phyloP scores from a whole-genome alignment of 2,329 filamentous ascomycete genomes.

The Fusarium verrucosum region DNA sequence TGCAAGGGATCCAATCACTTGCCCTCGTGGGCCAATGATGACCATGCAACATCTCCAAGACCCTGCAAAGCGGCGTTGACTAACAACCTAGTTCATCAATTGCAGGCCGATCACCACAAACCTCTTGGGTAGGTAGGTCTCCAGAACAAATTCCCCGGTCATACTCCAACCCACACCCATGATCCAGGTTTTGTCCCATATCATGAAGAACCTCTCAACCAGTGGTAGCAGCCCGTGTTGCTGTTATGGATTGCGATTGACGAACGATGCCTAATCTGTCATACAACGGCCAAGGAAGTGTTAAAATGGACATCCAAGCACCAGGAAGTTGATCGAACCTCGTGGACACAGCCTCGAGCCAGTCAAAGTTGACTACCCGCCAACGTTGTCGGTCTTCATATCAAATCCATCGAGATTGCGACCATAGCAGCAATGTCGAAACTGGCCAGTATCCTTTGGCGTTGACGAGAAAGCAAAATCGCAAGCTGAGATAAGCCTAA shows the following conservation, averaged over 20 bases:
- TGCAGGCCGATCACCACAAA: conserved; percentile 12
- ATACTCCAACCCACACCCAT: background rate
- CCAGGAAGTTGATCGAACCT: background rate
- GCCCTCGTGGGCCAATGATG: conserved; percentile 28
- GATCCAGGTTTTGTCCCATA: background rate
- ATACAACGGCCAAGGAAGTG: conserved; percentile 5
- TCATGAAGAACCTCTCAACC: conserved; percentile 14
- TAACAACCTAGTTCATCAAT: conserved; percentile 1
- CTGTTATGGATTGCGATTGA: conserved; percentile 35
- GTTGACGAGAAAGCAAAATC: background rate
- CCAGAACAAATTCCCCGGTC: background rate
- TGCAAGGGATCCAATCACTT: conserved; percentile 33
- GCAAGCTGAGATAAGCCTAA: background rate
- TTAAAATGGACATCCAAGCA: background rate
- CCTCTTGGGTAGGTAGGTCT: background rate
- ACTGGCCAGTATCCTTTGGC: background rate
- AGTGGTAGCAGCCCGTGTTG: conserved; percentile 33
- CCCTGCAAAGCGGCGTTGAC: background rate
- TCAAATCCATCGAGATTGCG: background rate
- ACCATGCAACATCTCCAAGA: conserved; percentile 1
- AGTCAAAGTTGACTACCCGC: conserved; percentile 9
- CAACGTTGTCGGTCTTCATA: conserved; percentile 29
- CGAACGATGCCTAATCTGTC: conserved; percentile 15
- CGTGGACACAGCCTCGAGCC: conserved; percentile 16
- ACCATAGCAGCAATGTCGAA: background rate